Percentiles rank a stretch among this genome's conserved stretches.
phyloP scores from a whole-genome alignment of 1,284 basidiomycete species.

The Schizophyllum amplum region DNA sequence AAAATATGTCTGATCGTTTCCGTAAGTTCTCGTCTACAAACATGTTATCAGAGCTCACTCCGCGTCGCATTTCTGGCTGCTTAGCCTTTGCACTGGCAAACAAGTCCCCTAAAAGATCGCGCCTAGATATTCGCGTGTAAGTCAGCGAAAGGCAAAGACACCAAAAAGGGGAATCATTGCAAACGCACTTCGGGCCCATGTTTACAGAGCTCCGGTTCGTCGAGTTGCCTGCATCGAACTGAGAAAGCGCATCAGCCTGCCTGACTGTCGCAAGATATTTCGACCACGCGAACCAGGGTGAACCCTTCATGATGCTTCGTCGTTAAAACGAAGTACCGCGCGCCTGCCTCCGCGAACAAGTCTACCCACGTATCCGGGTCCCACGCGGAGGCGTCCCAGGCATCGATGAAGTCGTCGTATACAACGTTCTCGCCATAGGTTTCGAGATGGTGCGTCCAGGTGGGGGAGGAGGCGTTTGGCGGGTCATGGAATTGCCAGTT shows the following conservation, averaged over 20 bases:
- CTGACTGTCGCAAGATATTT: no score
- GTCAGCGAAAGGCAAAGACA: no score
- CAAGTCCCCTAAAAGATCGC: slow-evolving; percentile 48
- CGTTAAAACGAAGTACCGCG: slow-evolving; percentile 46
- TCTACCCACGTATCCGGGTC: slow-evolving; percentile 48
- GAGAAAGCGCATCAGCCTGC: slow-evolving; percentile 32
- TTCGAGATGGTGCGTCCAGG: slow-evolving; percentile 41
- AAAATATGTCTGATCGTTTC: background rate
- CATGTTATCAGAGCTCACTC: slow-evolving; percentile 47
- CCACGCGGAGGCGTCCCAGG: slow-evolving; percentile 44
- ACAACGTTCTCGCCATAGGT: slow-evolving; percentile 35
- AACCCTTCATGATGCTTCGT: slow-evolving; percentile 12
- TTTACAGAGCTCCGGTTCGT: slow-evolving; percentile 41
- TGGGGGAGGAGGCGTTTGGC: slow-evolving; percentile 26
- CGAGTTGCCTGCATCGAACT: slow-evolving; percentile 26
- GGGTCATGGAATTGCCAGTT: slow-evolving; percentile 14
- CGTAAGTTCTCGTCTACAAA: slow-evolving; percentile 17
- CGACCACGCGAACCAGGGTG: slow-evolving; percentile 3
- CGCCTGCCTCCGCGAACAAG: slow-evolving; percentile 45
- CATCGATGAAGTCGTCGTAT: slow-evolving; percentile 51
- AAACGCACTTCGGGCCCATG: slow-evolving; percentile 25
- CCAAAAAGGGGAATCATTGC: no score
- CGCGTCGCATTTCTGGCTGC: slow-evolving; percentile 40
- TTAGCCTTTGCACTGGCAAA: slow-evolving; percentile 40
- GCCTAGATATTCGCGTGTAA: slow-evolving; percentile 40